These are phyloP conservation scores for Coemansia sp. DNA, from an alignment of 192 early-diverging fungal species.

Conservation along the genomic window DNA sequence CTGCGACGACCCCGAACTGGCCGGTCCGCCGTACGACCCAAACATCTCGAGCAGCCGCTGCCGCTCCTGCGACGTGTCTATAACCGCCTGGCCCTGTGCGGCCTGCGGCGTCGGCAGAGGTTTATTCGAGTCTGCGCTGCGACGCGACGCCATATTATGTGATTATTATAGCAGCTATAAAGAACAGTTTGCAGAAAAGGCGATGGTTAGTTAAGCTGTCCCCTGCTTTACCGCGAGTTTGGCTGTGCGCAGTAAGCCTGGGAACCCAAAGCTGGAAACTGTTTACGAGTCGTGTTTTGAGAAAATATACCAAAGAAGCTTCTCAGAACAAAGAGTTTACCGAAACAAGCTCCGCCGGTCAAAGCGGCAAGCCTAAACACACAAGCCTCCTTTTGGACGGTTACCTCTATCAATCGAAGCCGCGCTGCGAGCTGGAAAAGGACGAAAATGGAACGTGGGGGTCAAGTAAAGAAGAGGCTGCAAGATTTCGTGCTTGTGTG, in stretches of 20 bases:
- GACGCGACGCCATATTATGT: constrained; percentile 17
- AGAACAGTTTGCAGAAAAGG: background rate
- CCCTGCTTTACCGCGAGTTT: background rate
- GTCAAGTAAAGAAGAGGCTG: background rate
- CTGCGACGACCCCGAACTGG: constrained; percentile 46
- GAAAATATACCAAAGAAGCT: background rate
- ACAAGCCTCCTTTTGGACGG: background rate
- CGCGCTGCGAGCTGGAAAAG: background rate
- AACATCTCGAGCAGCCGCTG: constrained; percentile 33
- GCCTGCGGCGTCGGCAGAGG: constrained; percentile 13
- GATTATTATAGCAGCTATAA: constrained; percentile 3
- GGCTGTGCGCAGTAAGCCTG: background rate
- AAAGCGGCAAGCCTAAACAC: background rate
- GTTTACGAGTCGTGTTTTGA: background rate
- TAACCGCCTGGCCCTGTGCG: background rate
- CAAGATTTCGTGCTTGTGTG: background rate
- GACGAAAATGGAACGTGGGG: background rate
- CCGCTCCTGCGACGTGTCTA: constrained; percentile 20
- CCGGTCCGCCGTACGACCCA: constrained; percentile 21
- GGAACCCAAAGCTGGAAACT: background rate
- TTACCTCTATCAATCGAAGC: background rate
- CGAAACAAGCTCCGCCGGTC: background rate
- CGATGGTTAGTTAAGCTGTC: no score
- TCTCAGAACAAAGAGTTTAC: background rate
- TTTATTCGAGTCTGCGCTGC: constrained; percentile 9